These are phyloP conservation scores for Termitomyces sp. DNA, from an alignment of 768 basidiomycete species.

Conservation along the genomic window DNA sequence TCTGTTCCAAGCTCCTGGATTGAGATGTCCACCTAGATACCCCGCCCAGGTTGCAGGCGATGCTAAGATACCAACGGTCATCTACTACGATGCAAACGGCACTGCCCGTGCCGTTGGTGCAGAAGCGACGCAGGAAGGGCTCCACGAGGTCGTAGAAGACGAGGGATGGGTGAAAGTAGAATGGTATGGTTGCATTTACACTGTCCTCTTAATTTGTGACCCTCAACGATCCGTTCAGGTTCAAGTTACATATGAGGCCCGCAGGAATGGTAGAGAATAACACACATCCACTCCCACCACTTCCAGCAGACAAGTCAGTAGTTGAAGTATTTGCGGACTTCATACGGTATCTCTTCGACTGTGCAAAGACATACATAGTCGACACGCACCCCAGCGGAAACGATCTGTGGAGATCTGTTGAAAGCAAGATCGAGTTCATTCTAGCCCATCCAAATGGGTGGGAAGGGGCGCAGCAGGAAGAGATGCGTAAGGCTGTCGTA, in stretches of 20 bases:
- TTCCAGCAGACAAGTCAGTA: constrained; percentile 37
- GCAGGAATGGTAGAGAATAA: not conserved
- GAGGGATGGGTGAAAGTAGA: constrained; percentile 44
- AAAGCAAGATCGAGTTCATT: constrained; percentile 41
- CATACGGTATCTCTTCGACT: constrained; percentile 39
- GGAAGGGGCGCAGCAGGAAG: constrained; percentile 53
- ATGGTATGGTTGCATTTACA: constrained; percentile 31
- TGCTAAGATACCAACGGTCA: not conserved
- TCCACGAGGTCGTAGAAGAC: constrained; percentile 34
- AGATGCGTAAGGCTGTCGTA: constrained; percentile 50
- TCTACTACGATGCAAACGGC: not conserved
- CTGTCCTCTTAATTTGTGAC: not conserved
- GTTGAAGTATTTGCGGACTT: constrained; percentile 46
- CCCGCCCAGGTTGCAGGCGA: not conserved
- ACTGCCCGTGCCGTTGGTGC: constrained; percentile 38
- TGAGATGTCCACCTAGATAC: not conserved
- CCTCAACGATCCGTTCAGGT: not conserved
- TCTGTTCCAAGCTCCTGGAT: not conserved
- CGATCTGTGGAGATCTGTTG: constrained; percentile 40
- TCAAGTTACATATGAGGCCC: constrained; percentile 1
- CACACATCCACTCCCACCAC: constrained; percentile 22
- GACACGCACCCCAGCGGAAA: constrained; percentile 20
- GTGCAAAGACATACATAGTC: constrained; percentile 40
- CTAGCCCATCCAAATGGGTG: constrained; percentile 64
- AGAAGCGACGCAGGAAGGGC: constrained; percentile 26